Conservation (phyloP, 371 early-diverging fungal genomes). For the Mortierella sp. region DNA sequence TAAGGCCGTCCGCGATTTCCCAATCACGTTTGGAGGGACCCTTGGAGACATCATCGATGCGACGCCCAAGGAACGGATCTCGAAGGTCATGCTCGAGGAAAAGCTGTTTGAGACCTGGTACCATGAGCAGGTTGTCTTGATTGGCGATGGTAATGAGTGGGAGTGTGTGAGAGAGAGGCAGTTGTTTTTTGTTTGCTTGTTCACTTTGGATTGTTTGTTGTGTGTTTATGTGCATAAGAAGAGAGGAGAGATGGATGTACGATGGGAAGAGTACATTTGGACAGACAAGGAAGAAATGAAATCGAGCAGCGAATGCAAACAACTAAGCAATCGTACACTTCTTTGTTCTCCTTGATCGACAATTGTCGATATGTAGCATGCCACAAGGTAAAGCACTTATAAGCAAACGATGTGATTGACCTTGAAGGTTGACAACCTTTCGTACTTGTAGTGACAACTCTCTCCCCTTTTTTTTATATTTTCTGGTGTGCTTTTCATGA, state of each 20-base stretch:
- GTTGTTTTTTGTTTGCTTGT: too few relatives aligned
- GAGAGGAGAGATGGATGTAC: background rate
- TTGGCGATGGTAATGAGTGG: constrained; percentile 19
- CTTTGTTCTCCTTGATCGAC: background rate
- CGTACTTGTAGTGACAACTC: too few relatives aligned
- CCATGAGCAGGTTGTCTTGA: constrained; percentile 4
- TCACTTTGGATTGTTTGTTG: too few relatives aligned
- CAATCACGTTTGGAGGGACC: background rate
- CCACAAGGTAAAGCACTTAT: constrained; percentile 1
- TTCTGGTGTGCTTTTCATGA: too few relatives aligned
- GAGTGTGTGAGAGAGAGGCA: background rate
- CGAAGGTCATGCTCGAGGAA: constrained; percentile 26
- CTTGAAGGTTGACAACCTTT: too few relatives aligned
- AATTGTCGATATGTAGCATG: too few relatives aligned
- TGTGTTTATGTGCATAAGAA: background rate
- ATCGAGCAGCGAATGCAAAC: too few relatives aligned
- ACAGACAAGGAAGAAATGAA: too few relatives aligned
- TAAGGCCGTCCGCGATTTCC: constrained; percentile 2
- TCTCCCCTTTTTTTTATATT: too few relatives aligned
- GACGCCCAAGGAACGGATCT: constrained; percentile 20
- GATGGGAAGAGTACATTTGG: background rate
- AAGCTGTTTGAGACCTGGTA: constrained; percentile 26
- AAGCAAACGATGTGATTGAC: background rate
- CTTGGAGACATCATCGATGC: constrained; percentile 23
- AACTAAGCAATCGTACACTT: background rate